Base-by-base conservation (phyloP, 805 yeast genomes). In the Citeromyces nyonsensis region DNA sequence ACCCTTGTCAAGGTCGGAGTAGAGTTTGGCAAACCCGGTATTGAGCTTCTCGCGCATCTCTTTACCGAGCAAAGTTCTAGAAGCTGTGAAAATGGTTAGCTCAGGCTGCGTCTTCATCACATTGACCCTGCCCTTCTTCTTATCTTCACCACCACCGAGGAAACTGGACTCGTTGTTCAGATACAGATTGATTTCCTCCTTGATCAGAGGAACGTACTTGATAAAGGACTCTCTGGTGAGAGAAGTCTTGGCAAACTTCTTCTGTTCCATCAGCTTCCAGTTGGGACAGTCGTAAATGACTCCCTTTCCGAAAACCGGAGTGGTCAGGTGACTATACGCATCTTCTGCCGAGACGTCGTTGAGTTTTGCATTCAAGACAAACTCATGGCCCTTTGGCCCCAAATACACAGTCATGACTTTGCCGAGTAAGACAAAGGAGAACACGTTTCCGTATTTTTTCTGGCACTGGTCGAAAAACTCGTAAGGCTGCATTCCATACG, bases 291-390 rank as follows among this genome's bases (percentile, higher is more conserved):
- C 98, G 53, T 91, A 91, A 33, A 91, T 81, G 34, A 91, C 98
- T 47, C 97, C 98, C 49, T 85, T 74, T 45, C 98, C 98, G 44
- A 91, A 91, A 10, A 85, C 95, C 10, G 98, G 98, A n/a, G 97
- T 88, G n/a, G 98, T 91, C 56, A 91, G 67, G 52, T 86, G 95
- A 39, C 77, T 67, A 61, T 91, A 91, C 26, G 96, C 97, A 31
- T 81, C 96, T 54, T 91, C 97, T 31, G 98, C 98, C 31, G 85
- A 76, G 15, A 86, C 97, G 45, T 84, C 94, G 22, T 75, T 70
- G 34, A 80, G 64, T 57, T 82, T 86, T 28, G 95, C 83, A 56
- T 91, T 91, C 44, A 91, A 73, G 30, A 88, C 84, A 51, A 91
- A 86, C 54, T 91, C 98, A 56, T 91, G 95, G 43, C 98, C 98